Base-by-base conservation (phyloP, 2,329 filamentous ascomycete species). In the Thielaviopsis punctulata region DNA sequence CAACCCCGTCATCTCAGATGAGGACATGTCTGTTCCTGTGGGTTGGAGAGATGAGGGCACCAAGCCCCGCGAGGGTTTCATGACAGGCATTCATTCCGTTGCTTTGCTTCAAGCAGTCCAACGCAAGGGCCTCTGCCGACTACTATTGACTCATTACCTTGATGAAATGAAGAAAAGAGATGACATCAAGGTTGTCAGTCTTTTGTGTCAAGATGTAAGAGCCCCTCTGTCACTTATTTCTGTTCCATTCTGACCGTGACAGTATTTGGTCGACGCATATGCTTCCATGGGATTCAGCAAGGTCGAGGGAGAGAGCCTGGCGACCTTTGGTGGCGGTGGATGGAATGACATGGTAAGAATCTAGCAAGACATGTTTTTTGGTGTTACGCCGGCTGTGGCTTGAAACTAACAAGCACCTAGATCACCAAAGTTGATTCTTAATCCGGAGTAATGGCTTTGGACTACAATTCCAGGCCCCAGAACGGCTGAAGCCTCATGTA, bases 61-160 rank as follows among this genome's bases (percentile, higher is more conserved):
- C 5, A 36, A 15, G n/a, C n/a, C 39, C 9, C 49, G 53, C 23
- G 4, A 24, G 15, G 87, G 87, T 39, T 68, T 79, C 44, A 93
- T 86, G 0, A 73, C 95, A 52, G 86, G 80, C 52, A 68, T 95
- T 48, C 89, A 95, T 66, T 90, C 85, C 0, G 72, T 95, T 4
- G 86, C 84, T 18, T 81, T 95, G 5, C 72, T 84, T 52, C 86
- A 86, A 1, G 76, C 80, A 55, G 78, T 87, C 53, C 86, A 92
- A 58, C 73, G 77, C 30, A 78, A 80, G 53, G 84, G 86, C 1
- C 70, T 94, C 2, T 89, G 85, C 15, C 79, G 76, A 57, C 79
- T 82, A 19, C 68, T 93, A 55, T 71, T 94, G 68, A 81, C 78
- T 64, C 75, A 82, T 3, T 95, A 88, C 61, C 72, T 89, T 52